phyloP scores from a whole-genome alignment of 106 monocot genomes.

The Platanthera guangdongensis region DNA sequence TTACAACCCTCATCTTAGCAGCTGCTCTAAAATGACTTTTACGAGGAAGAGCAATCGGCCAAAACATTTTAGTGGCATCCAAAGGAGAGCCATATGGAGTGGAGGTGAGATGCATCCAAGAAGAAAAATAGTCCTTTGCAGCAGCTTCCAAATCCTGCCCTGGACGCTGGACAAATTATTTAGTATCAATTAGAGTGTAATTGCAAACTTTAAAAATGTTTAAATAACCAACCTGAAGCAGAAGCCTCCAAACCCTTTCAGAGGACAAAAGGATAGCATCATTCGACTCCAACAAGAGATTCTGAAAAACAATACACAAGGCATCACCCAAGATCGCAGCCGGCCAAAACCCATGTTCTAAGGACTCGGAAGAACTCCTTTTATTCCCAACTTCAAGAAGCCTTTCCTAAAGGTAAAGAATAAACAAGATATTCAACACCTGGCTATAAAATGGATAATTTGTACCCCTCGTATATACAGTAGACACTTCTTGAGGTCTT shows the following conservation, averaged over 20 bases:
- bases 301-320: conserved; percentile 89
- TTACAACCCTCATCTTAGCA: conserved; percentile 78
- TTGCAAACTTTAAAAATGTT: not conserved
- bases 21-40: conserved; percentile 86
- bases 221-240: conserved; percentile 60
- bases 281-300: conserved; percentile 81
- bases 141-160: conserved; percentile 63
- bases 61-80: conserved; percentile 79
- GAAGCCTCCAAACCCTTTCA: conserved; percentile 81
- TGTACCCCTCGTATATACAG: not conserved
- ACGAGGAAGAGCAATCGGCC: conserved; percentile 77
- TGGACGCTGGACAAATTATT: conserved; percentile 47
- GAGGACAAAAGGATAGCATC: conserved; percentile 78
- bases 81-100: conserved; percentile 82
- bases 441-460: not conserved
- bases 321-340: conserved; percentile 78
- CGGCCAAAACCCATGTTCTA: conserved; percentile 49
- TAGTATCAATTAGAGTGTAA: conserved; percentile 4
- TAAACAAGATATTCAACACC: conserved; percentile 9
- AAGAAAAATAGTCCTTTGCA: conserved; percentile 58
- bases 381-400: conserved; percentile 79
- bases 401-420: conserved; percentile 35
- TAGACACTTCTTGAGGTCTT: not conserved
- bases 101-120: conserved; percentile 76
- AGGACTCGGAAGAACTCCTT: conserved; percentile 23